Percentiles rank a stretch among this genome's conserved stretches.
phyloP scores from a whole-genome alignment of 306 rosid species.

The Cajanus cajan region DNA sequence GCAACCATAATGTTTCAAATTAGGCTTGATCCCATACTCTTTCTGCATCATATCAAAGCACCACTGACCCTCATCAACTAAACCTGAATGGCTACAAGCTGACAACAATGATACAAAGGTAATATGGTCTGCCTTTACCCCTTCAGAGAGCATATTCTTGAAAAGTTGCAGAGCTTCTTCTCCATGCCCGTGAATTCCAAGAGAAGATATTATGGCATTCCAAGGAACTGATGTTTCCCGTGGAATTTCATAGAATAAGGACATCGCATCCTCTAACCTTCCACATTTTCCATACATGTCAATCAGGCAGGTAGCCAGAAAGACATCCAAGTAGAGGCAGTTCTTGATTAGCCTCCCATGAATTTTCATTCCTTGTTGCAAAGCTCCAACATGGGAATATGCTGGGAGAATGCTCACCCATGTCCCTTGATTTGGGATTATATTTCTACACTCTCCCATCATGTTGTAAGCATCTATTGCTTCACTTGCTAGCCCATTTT shows the following conservation, averaged over 20 bases:
- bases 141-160: constrained; percentile 44
- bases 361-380: constrained; percentile 51
- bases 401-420: constrained; percentile 61
- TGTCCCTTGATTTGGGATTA: constrained; percentile 48
- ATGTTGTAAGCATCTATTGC: constrained; percentile 38
- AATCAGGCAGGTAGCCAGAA: constrained; percentile 51
- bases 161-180: constrained; percentile 39
- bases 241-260: constrained; percentile 44
- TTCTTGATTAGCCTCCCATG: constrained; percentile 45
- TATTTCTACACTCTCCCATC: constrained; percentile 35
- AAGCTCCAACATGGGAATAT: constrained; percentile 51
- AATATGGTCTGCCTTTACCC: constrained; percentile 42
- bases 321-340: constrained; percentile 40
- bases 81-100: constrained; percentile 51
- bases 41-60: constrained; percentile 47
- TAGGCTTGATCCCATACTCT: constrained; percentile 39
- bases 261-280: constrained; percentile 39
- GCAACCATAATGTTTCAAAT: constrained; percentile 53
- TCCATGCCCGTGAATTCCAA: constrained; percentile 49
- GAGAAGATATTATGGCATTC: constrained; percentile 51
- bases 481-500: constrained; percentile 55
- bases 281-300: constrained; percentile 50
- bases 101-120: constrained; percentile 49
- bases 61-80: constrained; percentile 42
- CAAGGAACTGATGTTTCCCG: constrained; percentile 43